phyloP scores from a whole-genome alignment of 1,139 yeast genomes.

The Suhomyces kunorum region DNA sequence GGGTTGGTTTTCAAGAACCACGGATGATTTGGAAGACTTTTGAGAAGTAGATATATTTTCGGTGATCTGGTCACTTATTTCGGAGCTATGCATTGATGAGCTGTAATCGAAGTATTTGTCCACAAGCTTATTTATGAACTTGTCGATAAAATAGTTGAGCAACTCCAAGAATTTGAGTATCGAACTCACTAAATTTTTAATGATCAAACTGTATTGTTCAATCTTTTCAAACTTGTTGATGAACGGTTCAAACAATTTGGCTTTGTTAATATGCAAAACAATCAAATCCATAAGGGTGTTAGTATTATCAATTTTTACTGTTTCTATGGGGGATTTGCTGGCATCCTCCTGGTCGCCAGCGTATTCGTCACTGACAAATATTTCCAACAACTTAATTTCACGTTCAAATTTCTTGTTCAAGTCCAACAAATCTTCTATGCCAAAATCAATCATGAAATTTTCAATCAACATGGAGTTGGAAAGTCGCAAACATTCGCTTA shows the following conservation, averaged over 20 bases:
- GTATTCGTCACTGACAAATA: conserved; percentile 23
- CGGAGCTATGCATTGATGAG: conserved; percentile 6
- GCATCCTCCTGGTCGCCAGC: conserved; percentile 15
- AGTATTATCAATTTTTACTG: conserved; percentile 29
- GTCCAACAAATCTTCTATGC: conserved; percentile 38
- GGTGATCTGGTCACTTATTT: conserved; percentile 2
- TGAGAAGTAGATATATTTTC: conserved; percentile 1
- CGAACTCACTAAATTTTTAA: conserved; percentile 38
- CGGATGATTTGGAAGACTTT: neutral
- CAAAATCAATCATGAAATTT: conserved; percentile 50
- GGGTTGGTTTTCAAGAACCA: conserved; percentile 2
- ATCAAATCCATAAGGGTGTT: conserved; percentile 49
- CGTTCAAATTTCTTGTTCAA: conserved; percentile 44
- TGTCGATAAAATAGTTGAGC: conserved; percentile 28
- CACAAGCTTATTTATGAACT: conserved; percentile 22
- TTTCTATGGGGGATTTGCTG: neutral
- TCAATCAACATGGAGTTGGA: conserved; percentile 56
- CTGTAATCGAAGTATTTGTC: conserved; percentile 20
- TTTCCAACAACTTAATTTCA: conserved; percentile 40
- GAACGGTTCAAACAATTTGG: conserved; percentile 55
- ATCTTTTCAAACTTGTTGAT: conserved; percentile 40
- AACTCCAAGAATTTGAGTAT: conserved; percentile 42
- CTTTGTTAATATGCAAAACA: conserved; percentile 48
- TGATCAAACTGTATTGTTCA: conserved; percentile 28
- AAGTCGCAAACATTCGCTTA: conserved; percentile 50